Conservation (phyloP, 208 protist species). For the Leishmania turanica region DNA sequence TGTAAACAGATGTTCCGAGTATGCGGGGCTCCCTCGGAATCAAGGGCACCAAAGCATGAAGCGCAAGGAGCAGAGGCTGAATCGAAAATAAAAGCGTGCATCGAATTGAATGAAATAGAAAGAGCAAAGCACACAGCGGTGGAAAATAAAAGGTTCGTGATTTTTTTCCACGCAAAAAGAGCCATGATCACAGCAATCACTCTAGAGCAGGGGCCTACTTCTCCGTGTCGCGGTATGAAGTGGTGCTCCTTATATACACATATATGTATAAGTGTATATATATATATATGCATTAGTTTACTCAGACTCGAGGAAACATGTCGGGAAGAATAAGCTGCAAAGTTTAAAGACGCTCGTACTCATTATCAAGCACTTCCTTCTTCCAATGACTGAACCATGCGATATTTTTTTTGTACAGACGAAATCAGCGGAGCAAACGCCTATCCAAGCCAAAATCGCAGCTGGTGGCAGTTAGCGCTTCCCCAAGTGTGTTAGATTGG, state of each 20-base stretch:
- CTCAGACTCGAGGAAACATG: not conserved
- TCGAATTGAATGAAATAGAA: not conserved
- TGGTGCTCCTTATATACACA: not conserved
- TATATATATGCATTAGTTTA: not conserved
- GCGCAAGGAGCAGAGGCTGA: not conserved
- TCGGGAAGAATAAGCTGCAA: not conserved
- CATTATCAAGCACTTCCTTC: not conserved
- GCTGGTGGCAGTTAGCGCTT: not conserved
- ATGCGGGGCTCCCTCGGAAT: not conserved
- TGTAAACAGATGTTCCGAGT: not conserved
- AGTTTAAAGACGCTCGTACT: not conserved
- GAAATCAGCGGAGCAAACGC: not conserved
- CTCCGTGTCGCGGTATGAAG: not conserved
- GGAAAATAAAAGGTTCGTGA: not conserved
- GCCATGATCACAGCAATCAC: not conserved
- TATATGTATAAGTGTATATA: not conserved
- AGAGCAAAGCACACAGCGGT: not conserved
- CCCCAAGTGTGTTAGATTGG: not conserved
- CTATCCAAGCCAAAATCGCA: too few species aligned
- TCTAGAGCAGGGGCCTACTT: not conserved
- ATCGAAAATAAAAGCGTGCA: not conserved
- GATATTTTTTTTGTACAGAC: not conserved
- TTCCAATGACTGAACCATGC: not conserved
- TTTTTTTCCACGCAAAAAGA: not conserved
- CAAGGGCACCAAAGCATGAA: not conserved